A percentile compares a stretch with the other conserved stretches of the same genome.
These are phyloP conservation scores for Acacia melanoxylon DNA, from an alignment of 306 rosid genomes.

Conservation along the genomic window DNA sequence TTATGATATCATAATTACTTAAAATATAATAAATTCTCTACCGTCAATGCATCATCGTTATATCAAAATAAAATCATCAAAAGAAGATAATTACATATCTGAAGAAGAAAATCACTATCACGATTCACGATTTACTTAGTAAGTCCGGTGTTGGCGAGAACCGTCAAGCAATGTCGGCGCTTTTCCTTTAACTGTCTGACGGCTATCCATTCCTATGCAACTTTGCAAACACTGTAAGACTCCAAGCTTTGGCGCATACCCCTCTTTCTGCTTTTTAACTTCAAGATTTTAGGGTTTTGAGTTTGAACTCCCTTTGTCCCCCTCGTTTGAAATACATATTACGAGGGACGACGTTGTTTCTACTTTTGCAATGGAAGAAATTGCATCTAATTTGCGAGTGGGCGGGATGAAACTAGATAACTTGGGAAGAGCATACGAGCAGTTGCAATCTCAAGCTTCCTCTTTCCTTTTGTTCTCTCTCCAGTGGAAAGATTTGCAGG, in stretches of 20 bases:
- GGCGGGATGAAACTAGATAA: slow-evolving; percentile 38
- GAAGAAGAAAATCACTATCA: too few species aligned
- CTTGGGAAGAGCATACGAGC: slow-evolving; percentile 33
- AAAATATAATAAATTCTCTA: too few species aligned
- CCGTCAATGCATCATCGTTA: neutral
- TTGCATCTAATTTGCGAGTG: slow-evolving; percentile 24
- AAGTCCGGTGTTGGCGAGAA: too few species aligned
- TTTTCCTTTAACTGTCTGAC: neutral
- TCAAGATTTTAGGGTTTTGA: neutral
- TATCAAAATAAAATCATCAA: too few species aligned
- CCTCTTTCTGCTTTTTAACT: neutral
- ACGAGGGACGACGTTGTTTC: neutral
- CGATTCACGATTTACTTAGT: neutral
- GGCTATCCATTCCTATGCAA: neutral
- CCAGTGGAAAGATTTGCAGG: slow-evolving; percentile 56
- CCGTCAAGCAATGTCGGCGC: neutral
- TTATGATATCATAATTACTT: too few species aligned
- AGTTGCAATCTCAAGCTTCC: slow-evolving; percentile 38
- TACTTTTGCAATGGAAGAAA: slow-evolving; percentile 33
- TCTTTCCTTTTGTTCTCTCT: slow-evolving; percentile 29
- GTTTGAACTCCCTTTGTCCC: neutral
- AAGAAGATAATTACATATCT: too few species aligned
- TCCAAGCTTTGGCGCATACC: neutral
- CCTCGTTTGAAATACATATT: neutral
- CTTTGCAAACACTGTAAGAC: neutral